Conservation (phyloP, 371 early-diverging fungal species). For the Lichtheimia ornata region DNA sequence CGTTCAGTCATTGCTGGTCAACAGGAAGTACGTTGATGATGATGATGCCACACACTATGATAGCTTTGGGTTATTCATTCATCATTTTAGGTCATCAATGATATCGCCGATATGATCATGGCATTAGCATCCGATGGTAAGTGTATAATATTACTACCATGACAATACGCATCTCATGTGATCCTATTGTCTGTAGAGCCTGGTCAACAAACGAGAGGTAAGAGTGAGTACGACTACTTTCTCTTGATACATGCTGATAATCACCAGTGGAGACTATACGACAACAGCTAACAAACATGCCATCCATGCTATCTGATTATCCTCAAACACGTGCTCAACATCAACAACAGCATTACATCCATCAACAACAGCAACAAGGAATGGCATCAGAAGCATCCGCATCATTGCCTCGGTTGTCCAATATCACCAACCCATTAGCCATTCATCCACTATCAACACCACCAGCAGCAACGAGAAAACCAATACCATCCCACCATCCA, state of each 20-base stretch:
- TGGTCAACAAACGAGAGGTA: not conserved
- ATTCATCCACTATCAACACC: not conserved
- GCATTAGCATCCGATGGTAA: not conserved
- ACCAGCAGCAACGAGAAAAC: not conserved
- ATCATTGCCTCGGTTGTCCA: not conserved
- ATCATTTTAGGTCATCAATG: slow-evolving; percentile 1
- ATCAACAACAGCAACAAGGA: not conserved
- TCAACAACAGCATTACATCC: slow-evolving; percentile 3
- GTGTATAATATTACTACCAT: not conserved
- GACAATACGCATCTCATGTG: not conserved
- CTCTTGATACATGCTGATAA: no score
- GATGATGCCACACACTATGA: not conserved
- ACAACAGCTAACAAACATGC: no score
- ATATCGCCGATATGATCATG: slow-evolving; percentile 1
- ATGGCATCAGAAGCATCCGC: not conserved
- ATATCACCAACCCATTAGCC: not conserved
- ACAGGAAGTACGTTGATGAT: slow-evolving; percentile 14
- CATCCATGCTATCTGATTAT: not conserved
- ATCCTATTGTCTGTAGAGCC: not conserved
- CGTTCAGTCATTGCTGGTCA: slow-evolving; percentile 12
- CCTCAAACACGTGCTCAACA: not conserved
- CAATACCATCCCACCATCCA: not conserved
- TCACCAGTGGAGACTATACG: no score
- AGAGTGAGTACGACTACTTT: not conserved
- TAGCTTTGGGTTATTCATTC: no score